A percentile compares a stretch with the other conserved stretches of the same genome.
Evolutionary conservation across 192 early-diverging fungal genomes (phyloP).

Genomic region (Endogone sp.): DNA sequence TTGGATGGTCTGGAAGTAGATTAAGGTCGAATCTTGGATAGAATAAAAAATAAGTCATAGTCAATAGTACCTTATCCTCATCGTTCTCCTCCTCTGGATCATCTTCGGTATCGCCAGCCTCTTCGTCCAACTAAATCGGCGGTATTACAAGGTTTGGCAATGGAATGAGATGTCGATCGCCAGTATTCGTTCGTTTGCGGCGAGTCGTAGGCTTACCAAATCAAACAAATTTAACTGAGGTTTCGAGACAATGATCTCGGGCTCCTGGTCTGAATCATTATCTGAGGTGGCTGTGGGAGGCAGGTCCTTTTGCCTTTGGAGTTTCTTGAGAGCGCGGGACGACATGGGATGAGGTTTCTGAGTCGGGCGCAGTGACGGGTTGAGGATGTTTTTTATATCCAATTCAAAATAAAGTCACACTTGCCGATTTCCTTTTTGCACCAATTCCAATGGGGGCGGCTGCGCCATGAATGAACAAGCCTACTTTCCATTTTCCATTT

Average conservation of each 20-base stretch:
- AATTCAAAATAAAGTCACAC: too few species aligned
- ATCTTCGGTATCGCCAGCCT: slow-evolving; percentile 37
- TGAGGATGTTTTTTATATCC: too few species aligned
- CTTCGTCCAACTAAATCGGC: slow-evolving; percentile 58
- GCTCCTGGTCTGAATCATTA: slow-evolving; percentile 31
- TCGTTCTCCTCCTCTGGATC: slow-evolving; percentile 25
- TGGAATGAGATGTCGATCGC: neutral
- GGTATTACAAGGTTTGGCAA: neutral
- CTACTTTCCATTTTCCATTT: too few species aligned
- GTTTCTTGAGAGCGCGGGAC: slow-evolving; percentile 22
- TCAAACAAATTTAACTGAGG: slow-evolving; percentile 50
- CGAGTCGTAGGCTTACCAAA: slow-evolving; percentile 39
- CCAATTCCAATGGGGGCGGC: too few species aligned
- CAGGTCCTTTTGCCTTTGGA: slow-evolving; percentile 22
- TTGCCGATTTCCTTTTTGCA: too few species aligned
- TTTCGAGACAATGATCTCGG: slow-evolving; percentile 20
- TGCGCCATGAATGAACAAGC: too few species aligned
- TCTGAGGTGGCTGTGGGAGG: slow-evolving; percentile 19
- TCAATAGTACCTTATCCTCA: slow-evolving; percentile 8
- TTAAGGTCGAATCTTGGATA: neutral
- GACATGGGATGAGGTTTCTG: slow-evolving; percentile 26
- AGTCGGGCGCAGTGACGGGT: too few species aligned
- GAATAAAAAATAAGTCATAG: neutral
- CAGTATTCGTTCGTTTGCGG: neutral
- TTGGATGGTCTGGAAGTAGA: slow-evolving; percentile 1